phyloP scores from a whole-genome alignment of 1,284 basidiomycete species.

The Erythrobasidium hasegawianum region DNA sequence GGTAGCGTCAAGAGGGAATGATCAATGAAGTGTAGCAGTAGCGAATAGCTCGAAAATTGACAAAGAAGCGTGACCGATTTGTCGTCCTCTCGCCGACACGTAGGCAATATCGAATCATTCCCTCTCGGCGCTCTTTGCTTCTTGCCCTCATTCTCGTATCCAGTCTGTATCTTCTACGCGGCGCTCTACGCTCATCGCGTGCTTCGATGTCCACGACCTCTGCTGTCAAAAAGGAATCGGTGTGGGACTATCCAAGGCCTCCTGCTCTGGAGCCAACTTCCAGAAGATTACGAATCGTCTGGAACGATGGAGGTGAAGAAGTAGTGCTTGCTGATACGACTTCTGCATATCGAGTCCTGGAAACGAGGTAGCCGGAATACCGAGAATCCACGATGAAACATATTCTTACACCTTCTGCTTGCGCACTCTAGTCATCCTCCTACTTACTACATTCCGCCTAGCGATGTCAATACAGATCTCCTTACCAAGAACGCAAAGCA shows the following conservation, averaged over 20 bases:
- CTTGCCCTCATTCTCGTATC: too few species aligned
- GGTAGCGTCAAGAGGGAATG: too few species aligned
- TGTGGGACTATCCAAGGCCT: slow-evolving; percentile 49
- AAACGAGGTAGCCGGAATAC: slow-evolving; percentile 44
- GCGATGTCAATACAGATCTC: slow-evolving; percentile 38
- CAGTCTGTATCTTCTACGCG: too few species aligned
- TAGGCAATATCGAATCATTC: too few species aligned
- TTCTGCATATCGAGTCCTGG: slow-evolving; percentile 47
- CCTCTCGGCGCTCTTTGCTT: too few species aligned
- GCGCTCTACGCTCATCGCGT: too few species aligned
- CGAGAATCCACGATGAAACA: too few species aligned
- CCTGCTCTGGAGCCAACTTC: slow-evolving; percentile 47
- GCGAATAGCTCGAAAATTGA: too few species aligned
- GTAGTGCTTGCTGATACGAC: slow-evolving; percentile 46
- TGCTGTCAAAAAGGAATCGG: slow-evolving; percentile 45
- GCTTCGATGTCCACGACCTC: neutral
- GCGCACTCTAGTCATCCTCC: slow-evolving; percentile 48
- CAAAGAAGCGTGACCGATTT: too few species aligned
- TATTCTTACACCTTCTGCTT: too few species aligned
- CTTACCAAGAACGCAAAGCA: slow-evolving; percentile 40
- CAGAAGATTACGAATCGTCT: slow-evolving; percentile 45
- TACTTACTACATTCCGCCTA: slow-evolving; percentile 48
- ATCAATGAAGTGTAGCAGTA: too few species aligned
- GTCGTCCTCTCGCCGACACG: too few species aligned
- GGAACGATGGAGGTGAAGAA: slow-evolving; percentile 39